phyloP scores from a whole-genome alignment of 2,329 filamentous ascomycete genomes.

The Fusarium subglutinans region DNA sequence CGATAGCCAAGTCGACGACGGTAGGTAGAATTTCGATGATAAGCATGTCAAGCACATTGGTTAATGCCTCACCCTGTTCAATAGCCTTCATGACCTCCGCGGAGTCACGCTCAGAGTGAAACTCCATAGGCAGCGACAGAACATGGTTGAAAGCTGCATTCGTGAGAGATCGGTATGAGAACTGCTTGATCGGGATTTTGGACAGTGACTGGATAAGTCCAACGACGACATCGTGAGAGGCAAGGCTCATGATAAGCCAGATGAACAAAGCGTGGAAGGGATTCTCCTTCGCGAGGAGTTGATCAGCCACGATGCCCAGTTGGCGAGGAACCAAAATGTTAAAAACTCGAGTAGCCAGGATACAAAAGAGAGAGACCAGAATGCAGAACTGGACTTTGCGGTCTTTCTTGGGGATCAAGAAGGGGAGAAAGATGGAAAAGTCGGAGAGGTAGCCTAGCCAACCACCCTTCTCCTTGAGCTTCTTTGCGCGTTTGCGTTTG shows the following conservation, averaged over 20 bases:
- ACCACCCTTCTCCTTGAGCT: slow-evolving; percentile 43
- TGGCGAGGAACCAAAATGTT: slow-evolving; percentile 47
- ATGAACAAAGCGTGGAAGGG: slow-evolving; percentile 33
- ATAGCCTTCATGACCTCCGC: slow-evolving; percentile 72
- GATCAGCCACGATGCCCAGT: slow-evolving; percentile 45
- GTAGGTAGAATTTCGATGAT: slow-evolving; percentile 70
- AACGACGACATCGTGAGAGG: slow-evolving; percentile 12
- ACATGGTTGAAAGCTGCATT: slow-evolving; percentile 72
- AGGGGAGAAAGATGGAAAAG: slow-evolving; percentile 45
- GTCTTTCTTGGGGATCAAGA: slow-evolving; percentile 45
- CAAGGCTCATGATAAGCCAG: slow-evolving; percentile 29
- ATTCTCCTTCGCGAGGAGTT: slow-evolving; percentile 32
- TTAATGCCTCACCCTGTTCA: slow-evolving; percentile 69
- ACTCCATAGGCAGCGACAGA: slow-evolving; percentile 75
- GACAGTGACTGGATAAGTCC: slow-evolving; percentile 36
- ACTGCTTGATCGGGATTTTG: slow-evolving; percentile 50
- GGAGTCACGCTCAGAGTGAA: slow-evolving; percentile 72
- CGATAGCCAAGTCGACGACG: slow-evolving; percentile 68
- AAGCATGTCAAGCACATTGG: slow-evolving; percentile 66
- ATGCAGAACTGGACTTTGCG: slow-evolving; percentile 45
- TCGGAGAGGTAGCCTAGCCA: slow-evolving; percentile 46
- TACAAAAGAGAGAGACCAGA: slow-evolving; percentile 34
- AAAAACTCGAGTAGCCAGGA: slow-evolving; percentile 39
- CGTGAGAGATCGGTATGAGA: slow-evolving; percentile 63
- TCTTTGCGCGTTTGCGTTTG: slow-evolving; percentile 41